These are phyloP conservation scores for Lepidopterella palustris DNA, from an alignment of 495 filamentous ascomycete genomes.

Conservation along the genomic window DNA sequence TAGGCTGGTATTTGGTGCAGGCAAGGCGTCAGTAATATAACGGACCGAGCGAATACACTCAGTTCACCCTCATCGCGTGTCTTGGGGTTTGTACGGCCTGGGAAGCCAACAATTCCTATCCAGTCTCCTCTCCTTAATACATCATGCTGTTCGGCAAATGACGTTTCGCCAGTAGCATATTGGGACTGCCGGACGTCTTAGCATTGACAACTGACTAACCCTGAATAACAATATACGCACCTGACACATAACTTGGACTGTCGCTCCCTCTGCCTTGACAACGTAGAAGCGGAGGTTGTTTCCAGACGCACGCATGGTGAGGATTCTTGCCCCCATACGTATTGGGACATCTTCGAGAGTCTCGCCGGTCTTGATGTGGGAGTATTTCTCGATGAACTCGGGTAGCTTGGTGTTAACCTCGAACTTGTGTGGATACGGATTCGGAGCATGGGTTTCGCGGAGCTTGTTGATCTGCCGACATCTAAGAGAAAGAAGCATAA, in stretches of 20 bases:
- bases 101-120: slow-evolving; percentile 80
- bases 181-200: slow-evolving; percentile 71
- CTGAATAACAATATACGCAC: too few relatives aligned
- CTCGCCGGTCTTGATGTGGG: slow-evolving; percentile 78
- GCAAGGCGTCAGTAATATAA: slow-evolving; percentile 82
- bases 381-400: slow-evolving; percentile 69
- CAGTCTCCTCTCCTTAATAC: slow-evolving; percentile 85
- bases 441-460: slow-evolving; percentile 67
- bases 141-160: slow-evolving; percentile 85
- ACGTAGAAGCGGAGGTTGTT: slow-evolving; percentile 91
- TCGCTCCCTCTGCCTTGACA: slow-evolving; percentile 73
- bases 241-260: slow-evolving; percentile 88
- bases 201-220: too few relatives aligned
- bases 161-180: slow-evolving; percentile 52
- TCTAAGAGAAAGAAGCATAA: too few relatives aligned
- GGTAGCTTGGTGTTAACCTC: slow-evolving; percentile 70
- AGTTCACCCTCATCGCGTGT: slow-evolving; percentile 77
- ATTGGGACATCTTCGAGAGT: slow-evolving; percentile 63
- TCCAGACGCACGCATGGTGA: slow-evolving; percentile 67
- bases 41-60: slow-evolving; percentile 83
- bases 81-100: slow-evolving; percentile 86
- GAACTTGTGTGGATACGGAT: slow-evolving; percentile 93
- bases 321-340: slow-evolving; percentile 71
- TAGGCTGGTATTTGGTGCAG: slow-evolving; percentile 89
- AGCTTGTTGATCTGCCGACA: slow-evolving; percentile 77